These are phyloP conservation scores for Plantago coronopus DNA, from an alignment of 305 asterid genomes.

Conservation along the genomic window DNA sequence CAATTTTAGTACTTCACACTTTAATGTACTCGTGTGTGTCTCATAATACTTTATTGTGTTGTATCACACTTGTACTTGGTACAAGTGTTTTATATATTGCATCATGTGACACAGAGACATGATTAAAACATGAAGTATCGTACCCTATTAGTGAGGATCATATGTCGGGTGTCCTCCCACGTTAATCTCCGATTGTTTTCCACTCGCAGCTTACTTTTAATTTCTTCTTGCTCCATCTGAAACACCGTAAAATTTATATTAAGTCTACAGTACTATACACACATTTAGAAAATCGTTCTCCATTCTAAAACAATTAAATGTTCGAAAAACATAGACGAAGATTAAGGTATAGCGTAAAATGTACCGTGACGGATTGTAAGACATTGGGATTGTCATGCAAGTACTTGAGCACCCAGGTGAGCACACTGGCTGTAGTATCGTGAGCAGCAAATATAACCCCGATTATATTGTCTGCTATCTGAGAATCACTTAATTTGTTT, in stretches of 20 bases:
- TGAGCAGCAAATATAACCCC: conserved; percentile 78
- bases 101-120: no score
- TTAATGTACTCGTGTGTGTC: no score
- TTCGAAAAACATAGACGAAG: no score
- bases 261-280: neutral
- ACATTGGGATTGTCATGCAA: conserved; percentile 49
- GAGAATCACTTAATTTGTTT: conserved; percentile 36
- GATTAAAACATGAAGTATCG: no score
- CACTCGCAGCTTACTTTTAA: conserved; percentile 21
- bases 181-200: conserved; percentile 41
- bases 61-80: no score
- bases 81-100: no score
- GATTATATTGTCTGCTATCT: conserved; percentile 62
- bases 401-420: conserved; percentile 70
- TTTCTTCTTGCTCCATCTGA: conserved; percentile 58
- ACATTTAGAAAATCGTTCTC: neutral
- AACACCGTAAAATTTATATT: neutral
- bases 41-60: no score
- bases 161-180: conserved; percentile 66
- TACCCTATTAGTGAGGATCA: conserved; percentile 55
- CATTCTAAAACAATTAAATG: no score
- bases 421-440: conserved; percentile 72
- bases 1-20: no score
- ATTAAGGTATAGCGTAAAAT: no score
- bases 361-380: conserved; percentile 44